phyloP scores from a whole-genome alignment of 164 flowering plant genomes.

The Vitis amurensis region DNA sequence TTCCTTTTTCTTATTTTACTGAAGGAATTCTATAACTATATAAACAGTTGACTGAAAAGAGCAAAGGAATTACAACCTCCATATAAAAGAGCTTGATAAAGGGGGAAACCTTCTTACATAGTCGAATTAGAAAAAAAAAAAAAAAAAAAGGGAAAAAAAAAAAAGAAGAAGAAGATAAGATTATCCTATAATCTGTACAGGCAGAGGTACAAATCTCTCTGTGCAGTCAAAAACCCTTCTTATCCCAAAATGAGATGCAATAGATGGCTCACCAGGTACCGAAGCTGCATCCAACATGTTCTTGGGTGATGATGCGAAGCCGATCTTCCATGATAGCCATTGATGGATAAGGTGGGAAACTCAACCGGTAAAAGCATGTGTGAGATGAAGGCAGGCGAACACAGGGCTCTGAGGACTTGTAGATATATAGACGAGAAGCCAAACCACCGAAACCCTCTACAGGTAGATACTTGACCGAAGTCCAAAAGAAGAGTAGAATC shows the following conservation, averaged over 20 bases:
- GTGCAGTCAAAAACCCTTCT: slow-evolving; percentile 29
- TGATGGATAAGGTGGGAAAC: slow-evolving; percentile 57
- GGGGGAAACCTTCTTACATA: slow-evolving; percentile 1
- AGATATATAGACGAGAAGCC: slow-evolving; percentile 61
- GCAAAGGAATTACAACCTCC: slow-evolving; percentile 18
- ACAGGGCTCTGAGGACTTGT: slow-evolving; percentile 39
- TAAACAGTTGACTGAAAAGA: slow-evolving; percentile 17
- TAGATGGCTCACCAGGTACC: slow-evolving; percentile 47
- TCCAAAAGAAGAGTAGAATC: slow-evolving; percentile 88
- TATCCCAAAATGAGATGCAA: slow-evolving; percentile 3
- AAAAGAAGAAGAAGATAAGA: background rate
- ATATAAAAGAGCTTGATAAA: background rate
- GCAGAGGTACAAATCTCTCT: slow-evolving; percentile 25
- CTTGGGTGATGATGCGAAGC: slow-evolving; percentile 53
- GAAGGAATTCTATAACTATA: slow-evolving; percentile 12
- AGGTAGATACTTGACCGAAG: slow-evolving; percentile 79
- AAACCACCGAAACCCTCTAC: slow-evolving; percentile 81
- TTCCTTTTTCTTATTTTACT: slow-evolving; percentile 15
- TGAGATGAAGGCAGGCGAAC: slow-evolving; percentile 71
- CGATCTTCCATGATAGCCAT: slow-evolving; percentile 40
- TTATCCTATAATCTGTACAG: slow-evolving; percentile 37
- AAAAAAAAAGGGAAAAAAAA: no score
- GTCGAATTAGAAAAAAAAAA: background rate
- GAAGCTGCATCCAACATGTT: slow-evolving; percentile 71
- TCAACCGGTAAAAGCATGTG: slow-evolving; percentile 59